Conservation (phyloP, 148 eudicot species). For the Spergularia bocconei region DNA sequence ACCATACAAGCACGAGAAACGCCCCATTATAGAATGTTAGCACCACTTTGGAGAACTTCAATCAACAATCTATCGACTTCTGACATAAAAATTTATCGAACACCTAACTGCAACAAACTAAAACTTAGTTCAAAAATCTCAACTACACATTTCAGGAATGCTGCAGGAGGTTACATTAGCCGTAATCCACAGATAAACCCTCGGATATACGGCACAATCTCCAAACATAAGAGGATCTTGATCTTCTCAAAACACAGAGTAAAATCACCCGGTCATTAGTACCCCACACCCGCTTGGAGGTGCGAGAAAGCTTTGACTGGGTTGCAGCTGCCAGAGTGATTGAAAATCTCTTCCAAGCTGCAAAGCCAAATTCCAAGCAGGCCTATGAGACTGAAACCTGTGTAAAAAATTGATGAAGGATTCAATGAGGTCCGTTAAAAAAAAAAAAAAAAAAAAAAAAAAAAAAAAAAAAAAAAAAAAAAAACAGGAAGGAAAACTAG, state of each 20-base stretch:
- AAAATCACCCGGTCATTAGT: constrained; percentile 50
- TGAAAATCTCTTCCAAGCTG: constrained; percentile 38
- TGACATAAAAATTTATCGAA: constrained; percentile 10
- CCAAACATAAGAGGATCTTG: constrained; percentile 90
- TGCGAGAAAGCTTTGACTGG: constrained; percentile 66
- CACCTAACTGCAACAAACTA: constrained; percentile 17
- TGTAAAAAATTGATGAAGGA: constrained; percentile 17
- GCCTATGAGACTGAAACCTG: constrained; percentile 39
- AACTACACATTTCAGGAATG: constrained; percentile 21
- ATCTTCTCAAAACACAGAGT: constrained; percentile 66
- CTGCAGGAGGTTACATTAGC: constrained; percentile 49
- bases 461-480: neutral
- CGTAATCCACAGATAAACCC: constrained; percentile 86
- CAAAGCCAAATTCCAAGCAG: constrained; percentile 28
- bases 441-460: neutral
- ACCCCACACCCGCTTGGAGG: constrained; percentile 90
- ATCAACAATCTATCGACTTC: constrained; percentile 36
- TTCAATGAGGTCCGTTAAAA: constrained; percentile 2
- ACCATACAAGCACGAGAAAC: constrained; percentile 73
- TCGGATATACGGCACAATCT: constrained; percentile 79
- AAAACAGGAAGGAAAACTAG: too few relatives aligned
- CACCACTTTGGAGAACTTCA: constrained; percentile 22
- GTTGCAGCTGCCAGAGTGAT: constrained; percentile 96
- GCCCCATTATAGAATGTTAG: constrained; percentile 47
- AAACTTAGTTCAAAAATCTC: constrained; percentile 18